Percentiles rank a stretch among this genome's conserved stretches.
Conservation (phyloP, 2,329 filamentous ascomycete genomes). For the Cladophialophora psammophila region DNA sequence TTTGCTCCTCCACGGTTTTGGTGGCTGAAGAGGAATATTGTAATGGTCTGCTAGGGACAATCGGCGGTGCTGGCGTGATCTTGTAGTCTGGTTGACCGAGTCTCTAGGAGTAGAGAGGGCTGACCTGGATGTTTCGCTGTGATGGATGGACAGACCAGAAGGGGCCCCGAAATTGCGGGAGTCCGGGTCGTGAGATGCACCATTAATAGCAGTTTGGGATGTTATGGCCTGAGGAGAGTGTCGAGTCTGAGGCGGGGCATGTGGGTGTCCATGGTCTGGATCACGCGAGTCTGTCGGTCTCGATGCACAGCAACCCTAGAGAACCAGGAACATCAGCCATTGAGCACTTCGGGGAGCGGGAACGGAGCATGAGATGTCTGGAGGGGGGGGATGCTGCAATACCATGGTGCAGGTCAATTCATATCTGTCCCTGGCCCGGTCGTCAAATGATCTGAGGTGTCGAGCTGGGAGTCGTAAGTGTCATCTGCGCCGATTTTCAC, state of each 20-base stretch:
- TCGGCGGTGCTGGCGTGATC: conserved; percentile 26
- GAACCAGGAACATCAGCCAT: conserved; percentile 12
- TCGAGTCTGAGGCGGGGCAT: conserved; percentile 28
- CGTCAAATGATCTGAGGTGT: conserved; percentile 5
- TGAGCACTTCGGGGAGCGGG: background rate
- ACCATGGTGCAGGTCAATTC: conserved; percentile 33
- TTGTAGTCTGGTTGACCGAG: conserved; percentile 21
- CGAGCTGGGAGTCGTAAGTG: background rate
- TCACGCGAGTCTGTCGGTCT: conserved; percentile 32
- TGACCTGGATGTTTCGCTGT: conserved; percentile 32
- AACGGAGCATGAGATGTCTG: background rate
- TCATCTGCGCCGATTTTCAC: conserved; percentile 8
- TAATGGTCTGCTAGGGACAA: conserved; percentile 64
- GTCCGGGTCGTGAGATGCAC: conserved; percentile 28
- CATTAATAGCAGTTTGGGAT: conserved; percentile 39
- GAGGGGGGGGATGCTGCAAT: background rate
- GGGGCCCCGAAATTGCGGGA: conserved; percentile 27
- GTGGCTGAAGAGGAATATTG: conserved; percentile 71
- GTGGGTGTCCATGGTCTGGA: conserved; percentile 19
- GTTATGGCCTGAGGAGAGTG: conserved; percentile 35
- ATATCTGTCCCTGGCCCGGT: conserved; percentile 1
- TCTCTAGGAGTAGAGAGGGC: conserved; percentile 31
- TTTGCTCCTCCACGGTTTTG: conserved; percentile 68
- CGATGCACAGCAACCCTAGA: conserved; percentile 40
- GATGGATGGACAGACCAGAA: conserved; percentile 31